Evolutionary conservation across 2,329 filamentous ascomycete species (phyloP), one percentile per base, ranked within the genome.

Genomic region (Mycosphaerella sp.): DNA sequence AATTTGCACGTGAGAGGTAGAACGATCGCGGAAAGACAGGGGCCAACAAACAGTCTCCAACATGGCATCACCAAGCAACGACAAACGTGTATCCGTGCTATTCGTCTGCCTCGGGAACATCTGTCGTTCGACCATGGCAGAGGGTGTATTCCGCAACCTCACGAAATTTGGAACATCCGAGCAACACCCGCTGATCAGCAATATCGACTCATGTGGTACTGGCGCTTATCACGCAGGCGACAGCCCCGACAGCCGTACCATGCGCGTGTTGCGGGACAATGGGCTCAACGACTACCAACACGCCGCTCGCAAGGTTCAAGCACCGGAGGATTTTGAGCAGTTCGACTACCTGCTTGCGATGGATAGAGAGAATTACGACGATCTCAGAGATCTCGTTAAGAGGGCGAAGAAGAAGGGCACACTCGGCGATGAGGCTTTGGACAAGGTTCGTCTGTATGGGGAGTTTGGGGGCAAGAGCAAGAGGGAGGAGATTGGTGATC

Each of bases 61-160:
- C 66, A 60, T 53, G 51, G 18, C 51, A 10, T 44, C 46, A 27
- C 27, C 36, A n/a, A 40, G 40, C 13, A 16, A 27, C 46, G 39
- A 36, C n/a, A 13, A 21, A 7, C 35, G 41, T 28, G 65, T 87
- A 49, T 89, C 85, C 2, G 86, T 97, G 34, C 80, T 97, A 46
- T 97, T 97, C 67, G 91, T 97, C 62, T 98, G 93, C 72, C 79
- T 97, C 30, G 93, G 93, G 68, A 98, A 98, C 71, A 97, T 97
- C 65, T 98, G 79, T 65, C 79, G 81, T 54, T 95, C 89, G 6
- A 87, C 93, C 28, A 97, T 98, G 93, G 89, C 90, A 41, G 91
- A 97, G 75, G 93, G 87, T 44, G 87, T 95, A 59, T 97, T 98
- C 73, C 81, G 82, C 52, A 80, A 84, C 54, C 73, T 93, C 36